Evolutionary conservation across 176 grass and related monocot species (phyloP).

Genomic region (Lolium perenne): DNA sequence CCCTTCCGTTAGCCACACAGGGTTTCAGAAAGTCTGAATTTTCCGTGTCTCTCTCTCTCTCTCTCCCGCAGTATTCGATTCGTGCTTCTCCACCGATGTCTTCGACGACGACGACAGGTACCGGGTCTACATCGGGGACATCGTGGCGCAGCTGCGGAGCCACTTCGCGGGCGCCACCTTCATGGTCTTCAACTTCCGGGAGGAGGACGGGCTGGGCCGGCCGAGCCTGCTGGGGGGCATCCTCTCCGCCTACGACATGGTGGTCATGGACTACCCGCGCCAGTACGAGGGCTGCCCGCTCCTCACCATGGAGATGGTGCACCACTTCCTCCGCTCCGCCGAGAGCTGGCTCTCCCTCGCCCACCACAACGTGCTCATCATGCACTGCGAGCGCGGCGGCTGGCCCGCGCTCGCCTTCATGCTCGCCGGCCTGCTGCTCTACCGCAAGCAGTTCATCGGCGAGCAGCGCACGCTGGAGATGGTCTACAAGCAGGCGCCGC

Average conservation of each 20-base stretch:
- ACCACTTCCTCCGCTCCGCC: constrained; percentile 88
- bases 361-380: constrained; percentile 86
- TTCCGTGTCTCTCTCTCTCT: background rate
- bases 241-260: constrained; percentile 76
- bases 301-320: constrained; percentile 89
- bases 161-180: constrained; percentile 88
- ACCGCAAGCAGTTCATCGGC: constrained; percentile 83
- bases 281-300: constrained; percentile 92
- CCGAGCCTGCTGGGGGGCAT: constrained; percentile 74
- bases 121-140: constrained; percentile 73
- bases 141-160: constrained; percentile 73
- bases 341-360: constrained; percentile 95
- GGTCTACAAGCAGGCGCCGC: constrained; percentile 95
- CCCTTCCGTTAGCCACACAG: background rate
- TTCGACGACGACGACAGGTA: constrained; percentile 77
- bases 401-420: constrained; percentile 97
- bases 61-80: constrained; percentile 82
- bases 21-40: background rate
- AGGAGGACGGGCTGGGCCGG: constrained; percentile 66
- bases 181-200: constrained; percentile 99
- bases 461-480: constrained; percentile 94
- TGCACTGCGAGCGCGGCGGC: constrained; percentile 93
- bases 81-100: constrained; percentile 94
- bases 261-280: constrained; percentile 96
- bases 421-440: constrained; percentile 86